These are phyloP conservation scores for Aspergillus indologenus DNA, from an alignment of 495 filamentous ascomycete species.

Conservation along the genomic window DNA sequence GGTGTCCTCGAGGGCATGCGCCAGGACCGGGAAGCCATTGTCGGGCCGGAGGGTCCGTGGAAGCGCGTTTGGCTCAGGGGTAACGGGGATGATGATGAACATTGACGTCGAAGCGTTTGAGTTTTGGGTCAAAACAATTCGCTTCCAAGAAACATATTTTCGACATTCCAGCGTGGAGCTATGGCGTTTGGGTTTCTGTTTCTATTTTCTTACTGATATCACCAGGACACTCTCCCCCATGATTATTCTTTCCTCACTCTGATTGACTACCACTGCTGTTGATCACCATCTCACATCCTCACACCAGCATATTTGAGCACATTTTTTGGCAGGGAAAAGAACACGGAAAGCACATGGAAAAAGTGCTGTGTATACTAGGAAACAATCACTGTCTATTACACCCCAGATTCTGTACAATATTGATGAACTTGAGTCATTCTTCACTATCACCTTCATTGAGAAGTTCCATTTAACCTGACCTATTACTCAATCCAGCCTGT, in stretches of 20 bases:
- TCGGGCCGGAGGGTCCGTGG: conserved; percentile 47
- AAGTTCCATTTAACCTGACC: too few species aligned
- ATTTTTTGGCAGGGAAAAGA: conserved; percentile 15
- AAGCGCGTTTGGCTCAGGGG: conserved; percentile 47
- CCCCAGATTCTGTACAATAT: conserved; percentile 27
- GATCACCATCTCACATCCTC: conserved; percentile 5
- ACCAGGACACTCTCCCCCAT: conserved; percentile 25
- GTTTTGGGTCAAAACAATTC: not conserved
- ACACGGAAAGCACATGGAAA: conserved; percentile 8
- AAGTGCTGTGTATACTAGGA: conserved; percentile 29
- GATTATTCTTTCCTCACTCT: conserved; percentile 14
- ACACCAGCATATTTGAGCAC: conserved; percentile 11
- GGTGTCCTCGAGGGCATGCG: conserved; percentile 83
- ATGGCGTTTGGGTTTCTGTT: conserved; percentile 25
- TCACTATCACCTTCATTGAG: not conserved
- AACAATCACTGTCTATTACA: conserved; percentile 8
- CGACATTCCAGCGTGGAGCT: conserved; percentile 37
- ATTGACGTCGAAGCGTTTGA: conserved; percentile 14
- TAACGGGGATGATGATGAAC: conserved; percentile 33
- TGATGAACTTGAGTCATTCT: conserved; percentile 7
- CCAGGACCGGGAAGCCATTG: conserved; percentile 55
- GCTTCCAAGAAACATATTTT: conserved; percentile 11
- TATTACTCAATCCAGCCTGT: too few species aligned
- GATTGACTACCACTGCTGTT: conserved; percentile 7
- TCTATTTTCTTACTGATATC: conserved; percentile 12